These are phyloP conservation scores for Wickerhamiella infanticola DNA, from an alignment of 1,139 yeast genomes.

Conservation along the genomic window DNA sequence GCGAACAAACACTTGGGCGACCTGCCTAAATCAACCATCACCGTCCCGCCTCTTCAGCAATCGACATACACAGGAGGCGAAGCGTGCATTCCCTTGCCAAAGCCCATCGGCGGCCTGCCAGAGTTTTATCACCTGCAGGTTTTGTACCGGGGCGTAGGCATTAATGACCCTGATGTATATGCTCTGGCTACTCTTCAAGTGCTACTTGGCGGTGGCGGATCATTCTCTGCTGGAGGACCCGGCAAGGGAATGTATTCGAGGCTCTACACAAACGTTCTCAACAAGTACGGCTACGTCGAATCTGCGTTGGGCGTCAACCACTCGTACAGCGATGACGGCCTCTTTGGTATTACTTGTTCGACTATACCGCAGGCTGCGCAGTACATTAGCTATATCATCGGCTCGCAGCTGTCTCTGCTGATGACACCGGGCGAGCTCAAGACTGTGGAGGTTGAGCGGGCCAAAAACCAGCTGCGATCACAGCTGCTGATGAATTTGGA, in stretches of 20 bases:
- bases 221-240: slow-evolving; percentile 99
- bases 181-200: slow-evolving; percentile 86
- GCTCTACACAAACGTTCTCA: slow-evolving; percentile 76
- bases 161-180: slow-evolving; percentile 73
- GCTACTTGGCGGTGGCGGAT: slow-evolving; percentile 93
- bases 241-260: slow-evolving; percentile 98
- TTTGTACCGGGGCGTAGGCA: slow-evolving; percentile 78
- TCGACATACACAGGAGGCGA: slow-evolving; percentile 61
- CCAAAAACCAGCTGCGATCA: slow-evolving; percentile 84
- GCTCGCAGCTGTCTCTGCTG: slow-evolving; percentile 54
- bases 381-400: slow-evolving; percentile 65
- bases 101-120: slow-evolving; percentile 54
- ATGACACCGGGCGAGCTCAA: slow-evolving; percentile 45
- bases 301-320: slow-evolving; percentile 81
- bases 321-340: slow-evolving; percentile 77
- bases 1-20: slow-evolving; percentile 52
- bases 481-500: slow-evolving; percentile 86
- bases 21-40: slow-evolving; percentile 29
- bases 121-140: slow-evolving; percentile 77
- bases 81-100: slow-evolving; percentile 41
- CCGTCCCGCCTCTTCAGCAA: slow-evolving; percentile 13
- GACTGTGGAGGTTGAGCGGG: slow-evolving; percentile 63
- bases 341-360: slow-evolving; percentile 77
- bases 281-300: slow-evolving; percentile 84
- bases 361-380: slow-evolving; percentile 80